These are phyloP conservation scores for Echinochloa phyllopogon DNA, from an alignment of 176 grass and related monocot species.

Conservation along the genomic window DNA sequence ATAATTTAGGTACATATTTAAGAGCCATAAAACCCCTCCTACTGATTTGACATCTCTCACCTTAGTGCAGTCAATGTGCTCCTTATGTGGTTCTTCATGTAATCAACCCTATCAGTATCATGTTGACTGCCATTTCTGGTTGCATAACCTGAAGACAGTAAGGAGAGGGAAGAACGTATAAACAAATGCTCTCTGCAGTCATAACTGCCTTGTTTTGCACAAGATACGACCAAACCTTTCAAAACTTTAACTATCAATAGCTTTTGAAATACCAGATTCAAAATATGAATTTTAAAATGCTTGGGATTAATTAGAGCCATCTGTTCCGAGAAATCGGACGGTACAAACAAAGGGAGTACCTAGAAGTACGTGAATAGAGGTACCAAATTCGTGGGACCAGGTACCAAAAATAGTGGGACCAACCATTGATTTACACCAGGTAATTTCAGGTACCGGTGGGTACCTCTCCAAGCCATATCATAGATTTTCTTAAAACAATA, in stretches of 20 bases:
- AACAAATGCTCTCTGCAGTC: not conserved
- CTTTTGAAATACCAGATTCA: not conserved
- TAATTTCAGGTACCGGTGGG: too few species aligned
- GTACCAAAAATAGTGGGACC: too few species aligned
- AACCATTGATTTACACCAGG: too few species aligned
- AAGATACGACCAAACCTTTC: not conserved
- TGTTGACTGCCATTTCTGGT: conserved; percentile 41
- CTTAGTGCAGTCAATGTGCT: conserved; percentile 55
- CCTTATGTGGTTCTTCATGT: conserved; percentile 56
- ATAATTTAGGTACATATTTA: not conserved
- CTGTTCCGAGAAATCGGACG: too few species aligned
- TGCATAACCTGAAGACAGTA: conserved; percentile 45
- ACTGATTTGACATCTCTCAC: conserved; percentile 19
- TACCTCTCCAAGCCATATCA: not conserved
- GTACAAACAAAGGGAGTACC: too few species aligned
- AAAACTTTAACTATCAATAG: not conserved
- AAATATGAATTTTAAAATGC: too few species aligned
- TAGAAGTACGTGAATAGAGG: too few species aligned
- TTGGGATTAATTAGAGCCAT: too few species aligned
- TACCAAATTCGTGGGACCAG: too few species aligned
- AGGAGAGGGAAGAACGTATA: not conserved
- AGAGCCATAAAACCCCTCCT: not conserved
- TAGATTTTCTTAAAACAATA: not conserved
- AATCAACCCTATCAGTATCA: conserved; percentile 61
- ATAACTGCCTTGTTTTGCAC: not conserved